Evolutionary conservation across 2,329 filamentous ascomycete species (phyloP), one percentile per base, ranked within the genome.

Genomic region (Sodiomyces alkalinus): DNA sequence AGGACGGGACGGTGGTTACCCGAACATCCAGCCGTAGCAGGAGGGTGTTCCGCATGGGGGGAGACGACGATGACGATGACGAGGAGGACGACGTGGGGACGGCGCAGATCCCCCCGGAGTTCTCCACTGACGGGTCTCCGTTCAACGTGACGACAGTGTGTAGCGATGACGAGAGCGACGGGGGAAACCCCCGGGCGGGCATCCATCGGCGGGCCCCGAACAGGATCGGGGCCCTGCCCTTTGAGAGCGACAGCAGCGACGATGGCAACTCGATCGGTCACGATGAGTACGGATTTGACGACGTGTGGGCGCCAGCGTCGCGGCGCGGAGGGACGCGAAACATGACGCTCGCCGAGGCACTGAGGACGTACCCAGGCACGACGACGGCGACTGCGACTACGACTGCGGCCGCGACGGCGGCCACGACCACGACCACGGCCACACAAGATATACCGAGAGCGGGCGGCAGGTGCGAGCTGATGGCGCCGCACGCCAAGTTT

Each of bases 401-500:
- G n/a, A n/a, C n/a, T n/a, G n/a, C n/a, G n/a, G n/a, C n/a, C n/a
- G n/a, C n/a, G n/a, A n/a, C n/a, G n/a, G n/a, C n/a, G n/a, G n/a
- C n/a, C n/a, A n/a, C n/a, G n/a, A n/a, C n/a, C n/a, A n/a, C n/a
- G n/a, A n/a, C n/a, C n/a, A n/a, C n/a, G n/a, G n/a, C n/a, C n/a
- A n/a, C n/a, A n/a, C n/a, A n/a, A n/a, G n/a, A n/a, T n/a, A n/a
- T n/a, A n/a, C n/a, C n/a, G n/a, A n/a, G n/a, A n/a, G 46, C 46
- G 15, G 62, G 67, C 41, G 65, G 68, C 2, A 67, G 67, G 4
- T 66, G 67, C 17, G 66, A 68, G 22, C 55, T 81, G 4, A 64
- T 86, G 51, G 62, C 63, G 19, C 82, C 82, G 1, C 73, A 83
- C 49, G 82, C 83, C 3, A 70, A 72, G 17, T 94, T 96, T 53